Conservation (phyloP, 306 rosid species). For the Prunus padus region DNA sequence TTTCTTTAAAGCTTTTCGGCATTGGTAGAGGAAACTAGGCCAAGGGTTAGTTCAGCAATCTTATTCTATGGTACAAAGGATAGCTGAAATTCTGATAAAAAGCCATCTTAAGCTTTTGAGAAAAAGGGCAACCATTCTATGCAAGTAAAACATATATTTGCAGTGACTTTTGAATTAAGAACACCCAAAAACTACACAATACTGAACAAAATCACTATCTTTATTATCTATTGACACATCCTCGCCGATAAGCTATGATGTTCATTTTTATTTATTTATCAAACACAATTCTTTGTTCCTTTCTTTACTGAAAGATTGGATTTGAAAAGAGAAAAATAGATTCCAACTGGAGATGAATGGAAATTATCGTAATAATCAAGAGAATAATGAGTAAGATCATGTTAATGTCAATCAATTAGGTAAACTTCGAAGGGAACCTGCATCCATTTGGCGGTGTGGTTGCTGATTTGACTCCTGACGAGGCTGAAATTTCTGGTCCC, state of each 20-base stretch:
- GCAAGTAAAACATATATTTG: not conserved
- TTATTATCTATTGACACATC: not conserved
- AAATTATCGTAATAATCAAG: not conserved
- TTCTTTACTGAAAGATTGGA: not conserved
- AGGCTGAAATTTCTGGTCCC: constrained; percentile 53
- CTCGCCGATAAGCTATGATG: not conserved
- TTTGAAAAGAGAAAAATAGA: not conserved
- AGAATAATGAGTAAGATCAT: not conserved
- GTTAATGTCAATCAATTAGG: not conserved
- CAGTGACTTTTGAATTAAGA: not conserved
- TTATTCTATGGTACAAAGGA: not conserved
- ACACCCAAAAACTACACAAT: not conserved
- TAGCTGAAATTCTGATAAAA: not conserved
- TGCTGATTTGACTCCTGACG: constrained; percentile 50
- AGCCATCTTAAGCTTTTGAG: not conserved
- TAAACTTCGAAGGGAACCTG: constrained; percentile 43
- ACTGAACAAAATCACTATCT: not conserved
- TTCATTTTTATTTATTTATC: not conserved
- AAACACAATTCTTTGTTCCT: not conserved
- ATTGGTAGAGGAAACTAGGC: not conserved
- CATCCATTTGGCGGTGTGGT: constrained; percentile 88
- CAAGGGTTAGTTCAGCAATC: not conserved
- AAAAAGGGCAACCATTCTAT: not conserved
- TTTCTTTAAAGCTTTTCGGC: not conserved
- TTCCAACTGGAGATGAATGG: not conserved